phyloP scores from a whole-genome alignment of 169 alveolate species.

The Theileria annulata region DNA sequence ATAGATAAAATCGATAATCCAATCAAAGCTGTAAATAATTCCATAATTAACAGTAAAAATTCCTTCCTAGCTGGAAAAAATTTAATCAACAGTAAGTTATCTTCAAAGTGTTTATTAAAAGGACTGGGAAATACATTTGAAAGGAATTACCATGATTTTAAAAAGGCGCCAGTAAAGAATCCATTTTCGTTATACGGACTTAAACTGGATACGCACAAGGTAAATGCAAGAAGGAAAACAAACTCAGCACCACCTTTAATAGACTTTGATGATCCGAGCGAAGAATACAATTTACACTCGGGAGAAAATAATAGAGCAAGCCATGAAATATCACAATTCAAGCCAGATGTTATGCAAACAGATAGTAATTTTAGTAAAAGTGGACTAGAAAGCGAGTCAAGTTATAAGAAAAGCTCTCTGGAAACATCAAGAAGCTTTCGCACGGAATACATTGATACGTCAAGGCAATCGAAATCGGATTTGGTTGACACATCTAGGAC shows the following conservation, averaged over 20 bases:
- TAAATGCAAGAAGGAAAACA: constrained; percentile 43
- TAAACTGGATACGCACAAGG: constrained; percentile 23
- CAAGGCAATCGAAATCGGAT: not conserved
- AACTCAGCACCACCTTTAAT: constrained; percentile 49
- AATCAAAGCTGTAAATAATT: not conserved
- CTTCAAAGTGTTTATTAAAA: constrained; percentile 3
- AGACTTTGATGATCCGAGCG: constrained; percentile 22
- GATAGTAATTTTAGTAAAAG: not conserved
- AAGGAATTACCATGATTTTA: constrained; percentile 9
- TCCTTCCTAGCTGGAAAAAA: constrained; percentile 14
- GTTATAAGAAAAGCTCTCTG: not conserved
- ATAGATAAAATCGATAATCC: constrained; percentile 4
- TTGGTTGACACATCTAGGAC: not conserved
- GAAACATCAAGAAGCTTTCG: not conserved
- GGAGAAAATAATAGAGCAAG: not conserved
- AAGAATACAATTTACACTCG: constrained; percentile 12
- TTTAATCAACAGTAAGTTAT: constrained; percentile 12
- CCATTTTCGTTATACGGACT: constrained; percentile 64
- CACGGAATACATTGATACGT: constrained; percentile 1
- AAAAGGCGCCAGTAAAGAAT: constrained; percentile 39
- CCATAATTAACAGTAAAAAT: constrained; percentile 9
- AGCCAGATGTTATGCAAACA: not conserved
- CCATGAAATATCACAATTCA: constrained; percentile 1
- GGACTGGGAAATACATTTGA: not conserved
- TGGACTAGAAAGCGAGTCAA: not conserved